Conservation (phyloP, 2,329 filamentous ascomycete species). For the Didymella segeticola region DNA sequence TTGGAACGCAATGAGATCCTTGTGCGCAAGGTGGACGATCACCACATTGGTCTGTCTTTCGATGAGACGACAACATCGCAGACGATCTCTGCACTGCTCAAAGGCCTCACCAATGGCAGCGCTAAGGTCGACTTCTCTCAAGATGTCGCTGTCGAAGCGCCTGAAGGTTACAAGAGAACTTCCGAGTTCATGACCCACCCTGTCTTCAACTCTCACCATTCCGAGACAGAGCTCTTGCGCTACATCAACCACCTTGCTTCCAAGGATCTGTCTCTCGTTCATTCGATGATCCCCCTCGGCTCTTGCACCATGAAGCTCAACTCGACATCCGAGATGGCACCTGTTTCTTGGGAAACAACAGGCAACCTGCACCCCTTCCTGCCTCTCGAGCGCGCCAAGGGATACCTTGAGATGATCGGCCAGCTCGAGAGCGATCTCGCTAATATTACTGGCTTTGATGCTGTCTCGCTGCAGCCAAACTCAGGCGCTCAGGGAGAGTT, state of each 20-base stretch:
- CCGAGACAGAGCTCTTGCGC: conserved; percentile 89
- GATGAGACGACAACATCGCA: conserved; percentile 73
- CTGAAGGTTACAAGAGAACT: conserved; percentile 67
- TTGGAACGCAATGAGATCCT: conserved; percentile 63
- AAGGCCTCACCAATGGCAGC: conserved; percentile 49
- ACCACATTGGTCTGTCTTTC: conserved; percentile 74
- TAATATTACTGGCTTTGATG: conserved; percentile 86
- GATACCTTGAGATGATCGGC: conserved; percentile 73
- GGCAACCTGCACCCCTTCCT: conserved; percentile 83
- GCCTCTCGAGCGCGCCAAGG: conserved; percentile 66
- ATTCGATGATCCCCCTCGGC: conserved; percentile 97
- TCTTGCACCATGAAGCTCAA: conserved; percentile 99
- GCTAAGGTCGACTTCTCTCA: conserved; percentile 20
- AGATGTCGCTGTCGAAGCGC: conserved; percentile 50
- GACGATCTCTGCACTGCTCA: conserved; percentile 64
- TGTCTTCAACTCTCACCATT: conserved; percentile 94
- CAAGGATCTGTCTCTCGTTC: conserved; percentile 90
- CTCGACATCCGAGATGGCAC: conserved; percentile 89
- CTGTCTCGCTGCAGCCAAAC: conserved; percentile 91
- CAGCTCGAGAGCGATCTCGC: conserved; percentile 78
- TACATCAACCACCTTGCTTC: conserved; percentile 94
- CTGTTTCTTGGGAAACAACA: conserved; percentile 78
- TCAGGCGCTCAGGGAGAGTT: conserved; percentile 97
- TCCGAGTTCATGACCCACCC: conserved; percentile 84
- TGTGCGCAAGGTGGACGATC: conserved; percentile 67